phyloP scores from a whole-genome alignment of 345 rosid species.

The Cochlearia excelsa region DNA sequence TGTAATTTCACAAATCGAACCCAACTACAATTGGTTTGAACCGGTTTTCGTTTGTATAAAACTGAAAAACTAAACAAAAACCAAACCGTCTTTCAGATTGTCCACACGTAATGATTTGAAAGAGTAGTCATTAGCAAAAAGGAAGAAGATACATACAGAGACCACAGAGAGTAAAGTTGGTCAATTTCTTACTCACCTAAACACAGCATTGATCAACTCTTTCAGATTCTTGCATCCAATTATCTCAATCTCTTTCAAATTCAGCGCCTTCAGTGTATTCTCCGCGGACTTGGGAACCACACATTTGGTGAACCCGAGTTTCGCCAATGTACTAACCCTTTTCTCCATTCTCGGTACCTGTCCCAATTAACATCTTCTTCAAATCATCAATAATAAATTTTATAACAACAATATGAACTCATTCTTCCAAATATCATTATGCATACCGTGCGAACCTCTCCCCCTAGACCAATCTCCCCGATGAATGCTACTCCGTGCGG shows the following conservation, averaged over 20 bases:
- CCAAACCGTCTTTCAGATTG: background rate
- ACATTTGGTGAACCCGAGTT: conserved; percentile 73
- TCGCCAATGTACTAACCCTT: conserved; percentile 64
- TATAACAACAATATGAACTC: background rate
- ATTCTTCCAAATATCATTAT: background rate
- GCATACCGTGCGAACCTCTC: conserved; percentile 78
- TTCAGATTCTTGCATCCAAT: conserved; percentile 71
- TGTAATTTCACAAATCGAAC: background rate
- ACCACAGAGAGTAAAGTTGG: background rate
- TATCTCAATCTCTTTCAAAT: conserved; percentile 43
- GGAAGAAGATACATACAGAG: background rate
- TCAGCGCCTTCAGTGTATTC: conserved; percentile 40
- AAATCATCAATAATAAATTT: background rate
- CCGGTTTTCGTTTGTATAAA: conserved; percentile 1
- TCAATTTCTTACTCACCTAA: conserved; percentile 25
- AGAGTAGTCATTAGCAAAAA: background rate
- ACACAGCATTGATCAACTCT: conserved; percentile 61
- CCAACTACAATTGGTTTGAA: background rate
- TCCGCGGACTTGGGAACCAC: conserved; percentile 64
- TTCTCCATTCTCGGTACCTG: conserved; percentile 86
- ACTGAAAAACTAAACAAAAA: background rate
- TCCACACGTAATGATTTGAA: no score
- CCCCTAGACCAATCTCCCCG: conserved; percentile 85
- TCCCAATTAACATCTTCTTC: conserved; percentile 14
- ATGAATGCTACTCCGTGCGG: conserved; percentile 75